Conservation (phyloP, 2,329 filamentous ascomycete genomes). For the Diaporthe capsici region DNA sequence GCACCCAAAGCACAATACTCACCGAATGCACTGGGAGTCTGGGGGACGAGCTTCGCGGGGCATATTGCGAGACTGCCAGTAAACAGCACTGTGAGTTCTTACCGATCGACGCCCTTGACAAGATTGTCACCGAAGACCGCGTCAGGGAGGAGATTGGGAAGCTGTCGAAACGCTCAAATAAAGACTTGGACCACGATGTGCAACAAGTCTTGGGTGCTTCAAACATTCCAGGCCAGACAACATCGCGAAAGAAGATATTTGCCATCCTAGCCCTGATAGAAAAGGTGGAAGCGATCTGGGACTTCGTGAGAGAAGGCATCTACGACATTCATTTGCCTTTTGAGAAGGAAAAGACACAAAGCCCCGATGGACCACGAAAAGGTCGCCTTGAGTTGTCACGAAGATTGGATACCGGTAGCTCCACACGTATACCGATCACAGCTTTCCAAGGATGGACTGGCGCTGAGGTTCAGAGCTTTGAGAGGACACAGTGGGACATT, state of each 20-base stretch:
- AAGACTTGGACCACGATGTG: not conserved
- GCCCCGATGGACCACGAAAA: not conserved
- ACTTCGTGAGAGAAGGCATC: not conserved
- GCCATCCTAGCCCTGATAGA: not conserved
- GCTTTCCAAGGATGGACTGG: not conserved
- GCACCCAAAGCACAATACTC: not conserved
- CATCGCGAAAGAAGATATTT: conserved; percentile 9
- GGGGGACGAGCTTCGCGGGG: conserved; percentile 1
- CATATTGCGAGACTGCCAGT: not conserved
- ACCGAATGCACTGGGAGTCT: not conserved
- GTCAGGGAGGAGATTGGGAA: not conserved
- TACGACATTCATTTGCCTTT: conserved; percentile 2
- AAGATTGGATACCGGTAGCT: not conserved
- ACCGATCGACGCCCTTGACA: conserved; percentile 13
- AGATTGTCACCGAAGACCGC: not conserved
- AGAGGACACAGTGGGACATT: not conserved
- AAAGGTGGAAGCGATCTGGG: not conserved
- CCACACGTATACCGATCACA: not conserved
- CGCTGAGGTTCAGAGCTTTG: not conserved
- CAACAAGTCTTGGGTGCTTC: not conserved
- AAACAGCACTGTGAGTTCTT: not conserved
- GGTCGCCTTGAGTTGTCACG: not conserved
- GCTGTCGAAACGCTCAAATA: accelerated
- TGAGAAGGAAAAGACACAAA: not conserved
- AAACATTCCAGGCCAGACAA: not conserved